Conservation (phyloP, 2,329 filamentous ascomycete species). For the Ophiostoma perfectum region DNA sequence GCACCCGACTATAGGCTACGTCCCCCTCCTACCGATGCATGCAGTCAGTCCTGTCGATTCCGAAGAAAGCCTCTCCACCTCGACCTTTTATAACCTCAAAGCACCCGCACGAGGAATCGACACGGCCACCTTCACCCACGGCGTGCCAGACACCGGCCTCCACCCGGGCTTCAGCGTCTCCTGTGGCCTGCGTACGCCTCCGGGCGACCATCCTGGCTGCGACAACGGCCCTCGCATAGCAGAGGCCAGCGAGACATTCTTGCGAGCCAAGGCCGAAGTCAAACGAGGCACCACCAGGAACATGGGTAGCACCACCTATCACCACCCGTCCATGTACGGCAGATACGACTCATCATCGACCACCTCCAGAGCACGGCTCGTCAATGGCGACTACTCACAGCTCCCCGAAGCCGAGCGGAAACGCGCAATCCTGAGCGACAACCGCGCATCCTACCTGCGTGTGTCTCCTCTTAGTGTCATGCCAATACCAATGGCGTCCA, state of each 20-base stretch:
- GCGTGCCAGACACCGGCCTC: neutral
- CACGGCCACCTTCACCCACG: neutral
- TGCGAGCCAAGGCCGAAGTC: neutral
- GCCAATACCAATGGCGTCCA: neutral
- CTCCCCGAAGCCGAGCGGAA: constrained; percentile 26
- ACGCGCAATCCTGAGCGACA: constrained; percentile 26
- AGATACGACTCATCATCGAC: neutral
- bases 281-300: neutral
- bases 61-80: neutral
- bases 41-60: constrained; percentile 2
- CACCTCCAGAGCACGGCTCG: neutral
- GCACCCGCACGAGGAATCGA: neutral
- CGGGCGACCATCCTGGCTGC: constrained; percentile 10
- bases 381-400: constrained; percentile 16
- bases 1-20: too few species aligned
- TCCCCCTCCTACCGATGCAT: neutral
- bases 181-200: constrained; percentile 2
- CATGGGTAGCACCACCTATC: constrained; percentile 13
- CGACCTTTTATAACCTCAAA: neutral
- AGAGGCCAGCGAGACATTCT: neutral
- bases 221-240: neutral
- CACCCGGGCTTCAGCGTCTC: neutral
- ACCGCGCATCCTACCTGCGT: constrained; percentile 20
- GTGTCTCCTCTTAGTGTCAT: constrained; percentile 1
- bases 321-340: neutral